Conservation (phyloP, 345 rosid species). For the Bruguiera parviflora region DNA sequence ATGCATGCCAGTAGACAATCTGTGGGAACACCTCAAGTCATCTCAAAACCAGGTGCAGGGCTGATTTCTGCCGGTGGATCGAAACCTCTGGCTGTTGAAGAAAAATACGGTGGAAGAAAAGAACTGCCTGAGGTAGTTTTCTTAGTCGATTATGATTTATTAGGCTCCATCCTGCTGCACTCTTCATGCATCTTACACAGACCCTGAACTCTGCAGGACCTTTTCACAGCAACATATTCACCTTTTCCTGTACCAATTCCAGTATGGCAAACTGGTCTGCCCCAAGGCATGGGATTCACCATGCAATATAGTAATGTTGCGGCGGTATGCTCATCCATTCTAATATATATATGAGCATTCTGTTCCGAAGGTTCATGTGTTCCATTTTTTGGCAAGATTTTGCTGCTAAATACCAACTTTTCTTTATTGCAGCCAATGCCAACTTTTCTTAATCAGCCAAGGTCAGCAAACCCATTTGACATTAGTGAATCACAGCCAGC, state of each 20-base stretch:
- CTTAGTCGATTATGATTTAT: neutral
- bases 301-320: constrained; percentile 57
- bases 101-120: constrained; percentile 52
- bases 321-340: constrained; percentile 38
- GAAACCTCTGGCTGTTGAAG: constrained; percentile 41
- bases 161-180: neutral
- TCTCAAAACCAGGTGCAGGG: constrained; percentile 30
- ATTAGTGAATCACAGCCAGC: constrained; percentile 42
- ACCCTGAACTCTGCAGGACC: constrained; percentile 52
- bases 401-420: constrained; percentile 3
- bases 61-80: constrained; percentile 28
- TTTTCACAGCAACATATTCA: constrained; percentile 59
- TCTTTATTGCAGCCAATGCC: constrained; percentile 50
- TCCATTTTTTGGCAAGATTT: constrained; percentile 2
- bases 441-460: constrained; percentile 44
- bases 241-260: constrained; percentile 47
- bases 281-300: constrained; percentile 54
- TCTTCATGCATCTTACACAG: neutral
- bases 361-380: constrained; percentile 2
- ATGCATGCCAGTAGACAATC: constrained; percentile 47
- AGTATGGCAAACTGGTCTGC: constrained; percentile 76
- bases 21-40: constrained; percentile 37
- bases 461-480: constrained; percentile 88
- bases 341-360: constrained; percentile 6
- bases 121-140: constrained; percentile 71